Percentiles rank a stretch among this genome's conserved stretches.
phyloP scores from a whole-genome alignment of 345 rosid species.

The Eutrema heterophyllum region DNA sequence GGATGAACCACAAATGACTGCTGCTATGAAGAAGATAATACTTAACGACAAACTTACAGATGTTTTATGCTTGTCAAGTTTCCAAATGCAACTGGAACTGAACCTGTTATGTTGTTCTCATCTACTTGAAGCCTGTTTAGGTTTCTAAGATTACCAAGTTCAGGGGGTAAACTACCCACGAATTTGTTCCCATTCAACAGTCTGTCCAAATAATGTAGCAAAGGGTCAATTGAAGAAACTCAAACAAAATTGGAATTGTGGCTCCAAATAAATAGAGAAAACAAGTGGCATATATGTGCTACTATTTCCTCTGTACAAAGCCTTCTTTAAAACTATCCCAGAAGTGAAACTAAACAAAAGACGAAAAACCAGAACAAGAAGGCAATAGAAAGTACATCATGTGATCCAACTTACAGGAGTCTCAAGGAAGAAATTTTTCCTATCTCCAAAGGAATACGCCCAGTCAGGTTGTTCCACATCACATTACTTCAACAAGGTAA shows the following conservation, averaged over 20 bases:
- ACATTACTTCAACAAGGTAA: slow-evolving; percentile 49
- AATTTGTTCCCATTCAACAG: slow-evolving; percentile 84
- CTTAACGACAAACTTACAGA: slow-evolving; percentile 51
- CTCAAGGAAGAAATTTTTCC: slow-evolving; percentile 52
- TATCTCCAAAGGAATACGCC: slow-evolving; percentile 80
- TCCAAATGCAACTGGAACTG: slow-evolving; percentile 62
- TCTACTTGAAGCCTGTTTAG: slow-evolving; percentile 76
- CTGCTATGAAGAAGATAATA: slow-evolving; percentile 16
- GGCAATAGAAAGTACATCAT: not conserved
- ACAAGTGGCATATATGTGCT: not conserved
- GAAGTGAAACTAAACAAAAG: not conserved
- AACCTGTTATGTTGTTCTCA: slow-evolving; percentile 67
- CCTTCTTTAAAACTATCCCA: not conserved
- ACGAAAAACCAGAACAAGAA: not conserved
- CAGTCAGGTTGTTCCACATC: slow-evolving; percentile 86
- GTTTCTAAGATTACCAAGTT: slow-evolving; percentile 54
- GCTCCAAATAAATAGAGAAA: not conserved
- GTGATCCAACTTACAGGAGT: slow-evolving; percentile 61
- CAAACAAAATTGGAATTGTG: not conserved
- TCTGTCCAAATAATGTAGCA: slow-evolving; percentile 38
- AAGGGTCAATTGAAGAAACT: not conserved
- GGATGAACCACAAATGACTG: slow-evolving; percentile 1
- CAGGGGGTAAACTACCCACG: slow-evolving; percentile 70
- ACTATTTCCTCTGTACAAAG: not conserved
- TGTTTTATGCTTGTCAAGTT: slow-evolving; percentile 51